Base-by-base conservation (phyloP, 1,284 basidiomycete genomes). In the Malassezia equina region DNA sequence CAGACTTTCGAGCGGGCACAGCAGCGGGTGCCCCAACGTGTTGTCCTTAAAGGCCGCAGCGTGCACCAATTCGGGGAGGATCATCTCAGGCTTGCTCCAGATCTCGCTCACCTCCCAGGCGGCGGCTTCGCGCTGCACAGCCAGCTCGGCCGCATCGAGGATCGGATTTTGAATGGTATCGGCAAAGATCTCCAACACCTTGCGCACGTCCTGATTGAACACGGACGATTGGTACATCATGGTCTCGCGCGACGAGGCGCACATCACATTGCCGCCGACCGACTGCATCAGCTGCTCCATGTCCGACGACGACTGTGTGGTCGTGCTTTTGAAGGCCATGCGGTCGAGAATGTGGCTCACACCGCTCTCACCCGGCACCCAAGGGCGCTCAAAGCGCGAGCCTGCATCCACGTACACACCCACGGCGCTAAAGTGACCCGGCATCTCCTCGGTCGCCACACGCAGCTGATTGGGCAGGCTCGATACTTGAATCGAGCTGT, bases 171-270 rank as follows among this genome's bases (percentile, higher is more conserved):
- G 80, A 51, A 90, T 85, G 7, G 91, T 94, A 75, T 95, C 91
- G 29, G 90, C 83, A 58, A 98, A 88, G 60, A 98, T 81, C 29
- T 85, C 85, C 52, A 98, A 75, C 7, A 90, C 89, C 15, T 84
- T 80, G 5, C 85, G 83, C 1, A 90, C 86, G 40, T 84, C 84
- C 62, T 85, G 80, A 63, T 89, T 84, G 75, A 93, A 94, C 70
- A 95, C 86, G 43, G 89, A 88, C 15, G 93, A 91, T 77, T 96
- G 93, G 76, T 96, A 98, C 88, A 95, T 90, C 76, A 96, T 90
- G 32, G 89, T 84, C 76, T 98, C 93, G 43, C 93, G 81, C 5
- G 89, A 87, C 12, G 89, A 89, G 7, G 89, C 85, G 71, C 87
- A 90, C 75, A 88, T 81, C 57, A 96, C 89, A 76, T 95, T 90